Evolutionary conservation across 202 grass and related monocot genomes (phyloP).

Genomic region (Brachypodium distachyon): DNA sequence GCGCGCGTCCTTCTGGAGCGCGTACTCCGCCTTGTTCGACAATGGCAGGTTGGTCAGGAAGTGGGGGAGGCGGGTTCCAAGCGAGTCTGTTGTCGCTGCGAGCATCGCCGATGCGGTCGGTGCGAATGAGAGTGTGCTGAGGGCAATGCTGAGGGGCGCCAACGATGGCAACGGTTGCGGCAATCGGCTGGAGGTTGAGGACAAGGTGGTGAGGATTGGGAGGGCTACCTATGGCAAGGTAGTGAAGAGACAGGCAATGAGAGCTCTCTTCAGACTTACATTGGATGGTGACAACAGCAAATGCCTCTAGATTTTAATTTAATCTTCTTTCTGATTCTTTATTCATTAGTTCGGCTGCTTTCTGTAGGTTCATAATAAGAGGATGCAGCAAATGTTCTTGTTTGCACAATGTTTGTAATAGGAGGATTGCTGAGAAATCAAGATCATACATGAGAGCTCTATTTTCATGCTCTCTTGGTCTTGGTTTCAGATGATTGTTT

Average conservation of each 20-base stretch:
- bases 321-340: neutral
- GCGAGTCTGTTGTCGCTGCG: conserved; percentile 27
- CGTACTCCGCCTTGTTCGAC: conserved; percentile 40
- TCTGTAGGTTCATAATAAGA: neutral
- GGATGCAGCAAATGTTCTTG: conserved; percentile 11
- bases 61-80: conserved; percentile 49
- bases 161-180: conserved; percentile 34
- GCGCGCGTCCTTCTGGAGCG: conserved; percentile 68
- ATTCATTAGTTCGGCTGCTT: neutral
- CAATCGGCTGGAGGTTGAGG: conserved; percentile 52
- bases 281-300: conserved; percentile 9
- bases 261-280: conserved; percentile 44
- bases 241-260: conserved; percentile 71
- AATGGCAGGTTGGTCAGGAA: conserved; percentile 61
- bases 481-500: conserved; percentile 3
- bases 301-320: conserved; percentile 27
- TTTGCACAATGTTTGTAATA: conserved; percentile 25
- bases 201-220: conserved; percentile 64
- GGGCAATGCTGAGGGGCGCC: conserved; percentile 35
- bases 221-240: conserved; percentile 71
- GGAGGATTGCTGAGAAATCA: neutral
- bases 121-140: conserved; percentile 51
- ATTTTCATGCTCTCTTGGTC: conserved; percentile 28
- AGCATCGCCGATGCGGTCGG: conserved; percentile 39
- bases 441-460: conserved; percentile 14